Evolutionary conservation across 2,329 filamentous ascomycete genomes (phyloP), one percentile per base, ranked within the genome.

Genomic region (Arthrobotrys pseudoclavata): DNA sequence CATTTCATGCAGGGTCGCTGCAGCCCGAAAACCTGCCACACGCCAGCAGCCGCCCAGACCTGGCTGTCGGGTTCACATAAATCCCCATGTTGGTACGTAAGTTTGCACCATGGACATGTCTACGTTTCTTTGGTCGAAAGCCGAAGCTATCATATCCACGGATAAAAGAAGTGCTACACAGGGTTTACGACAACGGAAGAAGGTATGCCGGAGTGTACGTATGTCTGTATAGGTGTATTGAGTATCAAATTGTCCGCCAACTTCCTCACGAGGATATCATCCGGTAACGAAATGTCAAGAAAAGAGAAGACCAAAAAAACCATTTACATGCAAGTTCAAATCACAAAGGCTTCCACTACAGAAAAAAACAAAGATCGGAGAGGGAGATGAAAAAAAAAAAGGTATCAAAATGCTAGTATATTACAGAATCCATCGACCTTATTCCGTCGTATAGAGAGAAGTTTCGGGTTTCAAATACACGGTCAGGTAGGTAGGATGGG

Each of bases 341-440:
- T 42, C 24, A 26, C 47, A 55, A 42, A 42, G 20, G 24, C 12
- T 34, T 34, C 31, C 31, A 34, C 12, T 5, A 9, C 31, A 37
- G 18, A 31, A 64, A n/a, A n/a, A n/a, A n/a, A n/a, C n/a, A n/a
- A n/a, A 64, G n/a, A 37, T 29, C 15, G 4, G 26, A 20, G 18
- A 24, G 12, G 13, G 52, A 31, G 26, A 66, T 24, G 52, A n/a
- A 26, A 61, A 34, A 22, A 45, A n/a, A 62, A 69, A 52, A 37
- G 7, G n/a, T 53, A 20, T 26, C 31, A 60, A 42, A 45, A 60
- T 50, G 40, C 34, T n/a, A 55, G 45, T 40, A 72, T 79, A 47
- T 72, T 62, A 62, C 72, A 78, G 71, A 78, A 72, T 79, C 55
- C 69, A 70, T 76, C 70, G 78, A 67, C 48, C 62, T 18, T 24